A percentile compares a stretch with the other conserved stretches of the same genome.
phyloP scores from a whole-genome alignment of 2,329 filamentous ascomycete species.

The Penicillium sp. region DNA sequence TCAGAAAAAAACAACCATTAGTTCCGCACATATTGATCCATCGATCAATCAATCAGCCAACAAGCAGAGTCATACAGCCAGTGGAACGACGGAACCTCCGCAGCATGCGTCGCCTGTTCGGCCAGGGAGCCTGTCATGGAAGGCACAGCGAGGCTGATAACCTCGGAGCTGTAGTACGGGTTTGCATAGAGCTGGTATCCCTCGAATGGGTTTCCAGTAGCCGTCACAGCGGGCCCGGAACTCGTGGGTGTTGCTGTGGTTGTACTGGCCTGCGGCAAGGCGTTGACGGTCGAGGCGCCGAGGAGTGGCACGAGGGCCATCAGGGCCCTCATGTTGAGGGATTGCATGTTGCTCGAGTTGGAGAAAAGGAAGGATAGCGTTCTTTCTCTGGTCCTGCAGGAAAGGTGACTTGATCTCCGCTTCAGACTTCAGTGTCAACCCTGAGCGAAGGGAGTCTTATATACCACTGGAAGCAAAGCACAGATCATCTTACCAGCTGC shows the following conservation, averaged over 20 bases:
- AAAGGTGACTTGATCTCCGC: background rate
- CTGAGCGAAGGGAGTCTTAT: background rate
- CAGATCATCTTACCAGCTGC: background rate
- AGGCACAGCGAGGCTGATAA: constrained; percentile 63
- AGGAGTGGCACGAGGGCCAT: constrained; percentile 26
- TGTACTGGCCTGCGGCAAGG: constrained; percentile 25
- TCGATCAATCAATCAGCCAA: too few species aligned
- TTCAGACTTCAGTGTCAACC: background rate
- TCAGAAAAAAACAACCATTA: constrained; percentile 1
- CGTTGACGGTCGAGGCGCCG: constrained; percentile 23
- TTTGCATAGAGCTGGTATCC: constrained; percentile 58
- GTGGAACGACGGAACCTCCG: constrained; percentile 57
- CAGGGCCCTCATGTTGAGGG: constrained; percentile 27
- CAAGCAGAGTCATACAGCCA: constrained; percentile 53
- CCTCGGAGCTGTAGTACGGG: constrained; percentile 59
- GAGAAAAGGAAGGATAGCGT: background rate
- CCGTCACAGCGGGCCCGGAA: constrained; percentile 23
- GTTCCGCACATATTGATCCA: background rate
- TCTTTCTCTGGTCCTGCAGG: constrained; percentile 9
- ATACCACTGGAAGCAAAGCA: background rate
- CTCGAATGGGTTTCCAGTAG: constrained; percentile 57
- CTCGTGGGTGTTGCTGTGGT: constrained; percentile 24
- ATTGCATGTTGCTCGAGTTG: constrained; percentile 14
- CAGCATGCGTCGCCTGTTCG: constrained; percentile 55
- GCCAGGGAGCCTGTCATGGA: constrained; percentile 62